phyloP scores from a whole-genome alignment of 768 basidiomycete species.

The Termitomyces sp. region DNA sequence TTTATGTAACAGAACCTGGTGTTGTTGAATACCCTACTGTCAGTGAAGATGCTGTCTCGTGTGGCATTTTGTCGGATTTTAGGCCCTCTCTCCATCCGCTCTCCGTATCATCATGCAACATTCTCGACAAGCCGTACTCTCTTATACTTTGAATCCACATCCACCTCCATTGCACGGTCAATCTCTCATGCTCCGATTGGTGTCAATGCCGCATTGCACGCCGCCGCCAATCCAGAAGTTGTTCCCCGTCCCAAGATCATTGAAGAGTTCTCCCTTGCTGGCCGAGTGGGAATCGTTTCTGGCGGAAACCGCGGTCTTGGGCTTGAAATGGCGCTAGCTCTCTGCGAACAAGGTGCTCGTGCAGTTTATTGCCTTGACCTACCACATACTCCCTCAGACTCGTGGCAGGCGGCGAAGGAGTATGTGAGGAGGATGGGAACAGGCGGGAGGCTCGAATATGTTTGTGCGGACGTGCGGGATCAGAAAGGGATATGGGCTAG shows the following conservation, averaged over 20 bases:
- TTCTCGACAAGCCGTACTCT: background rate
- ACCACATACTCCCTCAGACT: slow-evolving; percentile 24
- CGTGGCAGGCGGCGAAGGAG: too few relatives aligned
- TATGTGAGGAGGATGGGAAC: too few relatives aligned
- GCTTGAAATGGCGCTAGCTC: slow-evolving; percentile 73
- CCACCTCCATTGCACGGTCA: slow-evolving; percentile 30
- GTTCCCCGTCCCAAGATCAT: slow-evolving; percentile 48
- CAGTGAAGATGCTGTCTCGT: background rate
- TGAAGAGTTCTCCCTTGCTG: slow-evolving; percentile 31
- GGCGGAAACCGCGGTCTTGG: slow-evolving; percentile 34
- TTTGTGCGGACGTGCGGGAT: slow-evolving; percentile 63
- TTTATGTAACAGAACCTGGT: background rate
- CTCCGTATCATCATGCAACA: background rate
- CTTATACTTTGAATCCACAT: background rate
- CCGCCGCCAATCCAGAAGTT: slow-evolving; percentile 7
- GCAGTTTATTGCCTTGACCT: slow-evolving; percentile 72
- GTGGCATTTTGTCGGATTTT: background rate
- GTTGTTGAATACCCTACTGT: background rate
- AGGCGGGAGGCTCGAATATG: slow-evolving; percentile 46
- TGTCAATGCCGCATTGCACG: slow-evolving; percentile 43
- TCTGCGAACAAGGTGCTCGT: slow-evolving; percentile 70
- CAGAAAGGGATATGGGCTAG: slow-evolving; percentile 32
- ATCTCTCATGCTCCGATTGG: slow-evolving; percentile 60
- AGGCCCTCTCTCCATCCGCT: background rate
- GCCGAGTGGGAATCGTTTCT: slow-evolving; percentile 59